These are phyloP conservation scores for Betula pendula DNA, from an alignment of 306 rosid species.

Conservation along the genomic window DNA sequence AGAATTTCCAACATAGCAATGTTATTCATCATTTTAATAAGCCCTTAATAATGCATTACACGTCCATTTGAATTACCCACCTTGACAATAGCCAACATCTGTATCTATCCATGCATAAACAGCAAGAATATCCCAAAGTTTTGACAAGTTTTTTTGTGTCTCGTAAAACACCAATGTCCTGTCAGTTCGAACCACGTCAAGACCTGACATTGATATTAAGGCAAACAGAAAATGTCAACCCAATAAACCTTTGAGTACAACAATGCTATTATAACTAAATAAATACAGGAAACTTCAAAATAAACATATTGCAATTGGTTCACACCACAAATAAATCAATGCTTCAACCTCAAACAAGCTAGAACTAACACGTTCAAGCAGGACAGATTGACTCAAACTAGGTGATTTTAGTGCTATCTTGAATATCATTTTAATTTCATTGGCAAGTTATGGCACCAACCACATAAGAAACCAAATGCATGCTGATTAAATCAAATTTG, in stretches of 20 bases:
- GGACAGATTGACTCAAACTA: background rate
- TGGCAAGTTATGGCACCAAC: background rate
- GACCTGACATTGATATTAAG: constrained; percentile 60
- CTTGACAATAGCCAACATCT: constrained; percentile 97
- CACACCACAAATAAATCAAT: background rate
- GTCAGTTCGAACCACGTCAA: constrained; percentile 96
- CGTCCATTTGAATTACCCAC: constrained; percentile 40
- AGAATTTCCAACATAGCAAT: background rate
- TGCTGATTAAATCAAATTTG: background rate
- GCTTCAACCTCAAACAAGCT: background rate
- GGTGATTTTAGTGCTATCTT: background rate
- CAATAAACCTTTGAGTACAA: background rate
- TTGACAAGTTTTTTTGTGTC: constrained; percentile 82
- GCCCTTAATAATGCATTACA: constrained; percentile 19
- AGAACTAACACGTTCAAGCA: background rate
- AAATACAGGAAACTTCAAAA: constrained; percentile 17
- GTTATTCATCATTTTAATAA: background rate
- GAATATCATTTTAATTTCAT: background rate
- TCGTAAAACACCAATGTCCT: constrained; percentile 94
- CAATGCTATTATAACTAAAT: constrained; percentile 5
- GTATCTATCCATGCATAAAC: constrained; percentile 96
- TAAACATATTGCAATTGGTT: constrained; percentile 4
- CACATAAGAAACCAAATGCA: background rate
- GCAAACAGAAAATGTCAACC: constrained; percentile 21
- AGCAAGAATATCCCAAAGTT: constrained; percentile 96